Conservation (phyloP, 768 basidiomycete genomes). For the Mycena filopes region DNA sequence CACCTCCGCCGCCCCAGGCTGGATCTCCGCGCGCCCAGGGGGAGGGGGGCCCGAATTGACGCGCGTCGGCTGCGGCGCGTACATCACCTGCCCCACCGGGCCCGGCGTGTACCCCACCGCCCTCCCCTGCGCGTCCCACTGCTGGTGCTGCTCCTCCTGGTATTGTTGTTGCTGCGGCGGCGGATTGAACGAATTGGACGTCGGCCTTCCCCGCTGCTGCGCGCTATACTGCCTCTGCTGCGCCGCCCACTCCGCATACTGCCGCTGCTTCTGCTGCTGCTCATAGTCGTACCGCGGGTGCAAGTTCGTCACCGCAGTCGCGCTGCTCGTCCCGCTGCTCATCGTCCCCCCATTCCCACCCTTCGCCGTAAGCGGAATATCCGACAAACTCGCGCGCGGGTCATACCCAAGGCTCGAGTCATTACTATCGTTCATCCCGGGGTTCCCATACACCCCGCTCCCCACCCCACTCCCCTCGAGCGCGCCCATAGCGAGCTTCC, state of each 20-base stretch:
- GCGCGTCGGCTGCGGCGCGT: conserved; percentile 61
- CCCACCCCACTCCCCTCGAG: not conserved
- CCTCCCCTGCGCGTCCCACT: conserved; percentile 62
- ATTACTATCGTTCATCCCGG: conserved; percentile 33
- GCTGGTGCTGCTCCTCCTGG: conserved; percentile 51
- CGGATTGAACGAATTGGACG: not conserved
- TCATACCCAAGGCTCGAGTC: conserved; percentile 14
- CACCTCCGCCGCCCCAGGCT: conserved; percentile 24
- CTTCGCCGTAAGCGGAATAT: conserved; percentile 32
- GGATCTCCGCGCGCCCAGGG: conserved; percentile 18
- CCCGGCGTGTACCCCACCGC: conserved; percentile 61
- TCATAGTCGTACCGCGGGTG: conserved; percentile 35
- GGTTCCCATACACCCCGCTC: conserved; percentile 9
- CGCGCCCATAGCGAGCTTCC: not conserved
- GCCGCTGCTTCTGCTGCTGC: conserved; percentile 31
- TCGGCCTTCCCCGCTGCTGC: conserved; percentile 38
- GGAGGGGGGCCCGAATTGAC: conserved; percentile 10
- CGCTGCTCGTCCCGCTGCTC: not conserved
- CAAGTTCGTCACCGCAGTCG: no score
- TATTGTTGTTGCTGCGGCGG: conserved; percentile 40
- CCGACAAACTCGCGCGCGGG: conserved; percentile 24
- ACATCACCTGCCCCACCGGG: conserved; percentile 46
- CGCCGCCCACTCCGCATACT: conserved; percentile 42
- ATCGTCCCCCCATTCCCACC: no score
- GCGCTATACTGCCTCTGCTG: conserved; percentile 49